phyloP scores from a whole-genome alignment of 2,329 filamentous ascomycete genomes.

The Tolypocladium album region DNA sequence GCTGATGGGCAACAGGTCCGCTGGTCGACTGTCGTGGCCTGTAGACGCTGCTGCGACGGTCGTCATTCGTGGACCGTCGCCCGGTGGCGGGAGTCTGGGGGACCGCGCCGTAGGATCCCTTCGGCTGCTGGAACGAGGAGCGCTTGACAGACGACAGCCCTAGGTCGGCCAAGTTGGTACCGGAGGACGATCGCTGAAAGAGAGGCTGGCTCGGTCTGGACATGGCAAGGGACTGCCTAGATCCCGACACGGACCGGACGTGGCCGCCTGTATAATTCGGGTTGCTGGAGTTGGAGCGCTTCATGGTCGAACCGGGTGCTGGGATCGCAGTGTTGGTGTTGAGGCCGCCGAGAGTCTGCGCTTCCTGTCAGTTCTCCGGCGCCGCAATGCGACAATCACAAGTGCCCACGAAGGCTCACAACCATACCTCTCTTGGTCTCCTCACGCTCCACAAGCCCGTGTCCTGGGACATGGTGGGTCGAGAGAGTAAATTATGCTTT shows the following conservation, averaged over 20 bases:
- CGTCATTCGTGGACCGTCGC: conserved; percentile 39
- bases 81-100: conserved; percentile 41
- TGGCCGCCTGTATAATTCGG: conserved; percentile 59
- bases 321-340: conserved; percentile 78
- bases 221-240: conserved; percentile 76
- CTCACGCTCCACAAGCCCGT: conserved; percentile 83
- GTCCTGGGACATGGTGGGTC: conserved; percentile 66
- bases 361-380: conserved; percentile 7
- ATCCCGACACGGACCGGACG: conserved; percentile 71
- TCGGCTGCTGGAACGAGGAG: conserved; percentile 68
- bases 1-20: conserved; percentile 56
- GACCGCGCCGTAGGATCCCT: conserved; percentile 28
- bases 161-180: conserved; percentile 66
- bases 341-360: conserved; percentile 74
- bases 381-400: conserved; percentile 8
- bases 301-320: conserved; percentile 86
- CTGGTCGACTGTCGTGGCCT: conserved; percentile 55
- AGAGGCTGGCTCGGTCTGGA: conserved; percentile 75
- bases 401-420: not conserved
- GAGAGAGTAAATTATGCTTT: conserved; percentile 4
- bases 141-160: conserved; percentile 79
- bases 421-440: conserved; percentile 74
- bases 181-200: conserved; percentile 77
- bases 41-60: conserved; percentile 75
- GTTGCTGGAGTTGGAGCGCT: conserved; percentile 74